A percentile compares a stretch with the other conserved stretches of the same genome.
Conservation (phyloP, 306 rosid species). For the Quercus cerris region DNA sequence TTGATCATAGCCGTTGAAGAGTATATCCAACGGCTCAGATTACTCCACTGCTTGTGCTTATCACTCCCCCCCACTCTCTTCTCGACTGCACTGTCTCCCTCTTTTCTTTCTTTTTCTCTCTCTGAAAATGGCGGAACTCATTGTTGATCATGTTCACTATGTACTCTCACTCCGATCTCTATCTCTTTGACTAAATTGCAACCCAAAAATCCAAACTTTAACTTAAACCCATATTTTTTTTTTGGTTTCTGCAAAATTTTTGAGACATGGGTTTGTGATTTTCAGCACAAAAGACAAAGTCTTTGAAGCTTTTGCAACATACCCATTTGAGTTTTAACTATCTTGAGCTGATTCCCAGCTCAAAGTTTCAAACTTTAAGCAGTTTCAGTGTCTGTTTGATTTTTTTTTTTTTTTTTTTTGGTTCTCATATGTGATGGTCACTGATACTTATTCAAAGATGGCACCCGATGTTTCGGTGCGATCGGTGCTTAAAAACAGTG, state of each 20-base stretch:
- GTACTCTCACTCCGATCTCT: constrained; percentile 33
- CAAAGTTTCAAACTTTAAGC: constrained; percentile 40
- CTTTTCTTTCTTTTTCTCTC: constrained; percentile 7
- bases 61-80: constrained; percentile 42
- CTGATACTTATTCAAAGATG: constrained; percentile 61
- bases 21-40: constrained; percentile 39
- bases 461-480: constrained; percentile 71
- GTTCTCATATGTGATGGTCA: constrained; percentile 43
- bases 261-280: constrained; percentile 11
- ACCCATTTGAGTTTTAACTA: constrained; percentile 7
- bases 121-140: constrained; percentile 49
- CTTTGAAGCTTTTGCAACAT: constrained; percentile 8
- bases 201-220: constrained; percentile 18
- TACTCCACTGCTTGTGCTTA: constrained; percentile 44
- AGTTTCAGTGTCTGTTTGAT: constrained; percentile 11
- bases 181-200: constrained; percentile 10
- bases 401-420: not conserved
- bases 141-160: constrained; percentile 19
- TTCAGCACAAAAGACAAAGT: not conserved
- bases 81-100: constrained; percentile 38
- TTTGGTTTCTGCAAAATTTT: not conserved
- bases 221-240: constrained; percentile 1
- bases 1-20: constrained; percentile 33
- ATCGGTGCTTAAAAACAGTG: constrained; percentile 57
- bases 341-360: constrained; percentile 30